Percentiles rank a stretch among this genome's conserved stretches.
phyloP scores from a whole-genome alignment of 1,139 yeast species.

The Blastobotrys proliferans region DNA sequence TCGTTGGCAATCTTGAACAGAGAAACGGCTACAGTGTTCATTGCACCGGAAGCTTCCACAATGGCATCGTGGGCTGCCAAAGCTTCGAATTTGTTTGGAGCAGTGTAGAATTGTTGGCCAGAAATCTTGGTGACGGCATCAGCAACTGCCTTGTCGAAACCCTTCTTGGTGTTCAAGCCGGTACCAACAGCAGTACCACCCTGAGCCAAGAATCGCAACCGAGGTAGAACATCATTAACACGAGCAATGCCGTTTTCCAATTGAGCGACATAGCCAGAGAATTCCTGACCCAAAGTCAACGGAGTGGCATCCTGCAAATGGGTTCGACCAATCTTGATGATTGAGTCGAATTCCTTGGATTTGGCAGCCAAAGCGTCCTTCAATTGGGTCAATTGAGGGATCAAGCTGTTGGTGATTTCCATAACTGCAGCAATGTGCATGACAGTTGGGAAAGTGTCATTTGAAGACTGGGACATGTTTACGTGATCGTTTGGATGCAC shows the following conservation, averaged over 20 bases:
- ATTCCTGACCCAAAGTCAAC: conserved; percentile 94
- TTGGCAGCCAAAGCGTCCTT: conserved; percentile 74
- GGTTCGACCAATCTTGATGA: conserved; percentile 97
- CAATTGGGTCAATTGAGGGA: conserved; percentile 75
- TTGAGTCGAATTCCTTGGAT: conserved; percentile 75
- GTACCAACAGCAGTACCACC: conserved; percentile 99
- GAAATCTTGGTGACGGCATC: conserved; percentile 74
- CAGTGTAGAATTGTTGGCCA: conserved; percentile 84
- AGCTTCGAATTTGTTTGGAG: conserved; percentile 98
- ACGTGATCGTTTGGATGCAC: conserved; percentile 99
- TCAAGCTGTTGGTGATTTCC: conserved; percentile 67
- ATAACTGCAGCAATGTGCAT: conserved; percentile 99
- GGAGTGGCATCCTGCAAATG: conserved; percentile 99
- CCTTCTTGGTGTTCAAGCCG: conserved; percentile 88
- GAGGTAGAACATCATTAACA: conserved; percentile 70
- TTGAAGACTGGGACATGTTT: conserved; percentile 96
- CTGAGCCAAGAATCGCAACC: conserved; percentile 82
- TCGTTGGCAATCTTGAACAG: conserved; percentile 96
- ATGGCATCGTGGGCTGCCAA: conserved; percentile 98
- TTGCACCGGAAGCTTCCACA: conserved; percentile 95
- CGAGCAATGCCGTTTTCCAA: conserved; percentile 85
- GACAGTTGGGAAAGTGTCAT: conserved; percentile 97
- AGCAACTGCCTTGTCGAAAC: conserved; percentile 83
- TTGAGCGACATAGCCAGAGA: conserved; percentile 94
- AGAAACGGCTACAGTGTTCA: conserved; percentile 91